Evolutionary conservation across 805 yeast species (phyloP).

Genomic region (Kockiozyma suomiensis): DNA sequence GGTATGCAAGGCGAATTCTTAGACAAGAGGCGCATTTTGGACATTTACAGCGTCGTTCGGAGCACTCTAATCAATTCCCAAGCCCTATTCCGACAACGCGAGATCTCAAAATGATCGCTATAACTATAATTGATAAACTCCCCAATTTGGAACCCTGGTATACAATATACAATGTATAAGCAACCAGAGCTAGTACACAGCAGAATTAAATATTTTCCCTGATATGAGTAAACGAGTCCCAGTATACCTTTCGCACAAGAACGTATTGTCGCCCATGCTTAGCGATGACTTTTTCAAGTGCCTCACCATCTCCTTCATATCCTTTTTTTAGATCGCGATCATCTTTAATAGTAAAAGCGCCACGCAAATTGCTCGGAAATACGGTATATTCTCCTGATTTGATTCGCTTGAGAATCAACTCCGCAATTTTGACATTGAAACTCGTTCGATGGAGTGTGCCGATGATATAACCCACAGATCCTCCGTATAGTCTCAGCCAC

Average conservation of each 20-base stretch:
- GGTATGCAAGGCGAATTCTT: constrained; percentile 10
- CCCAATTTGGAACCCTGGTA: no score
- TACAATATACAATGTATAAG: no score
- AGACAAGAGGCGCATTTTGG: not conserved
- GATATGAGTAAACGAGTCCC: not conserved
- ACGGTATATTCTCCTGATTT: not conserved
- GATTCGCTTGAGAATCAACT: not conserved
- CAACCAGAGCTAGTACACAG: not conserved
- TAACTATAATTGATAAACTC: no score
- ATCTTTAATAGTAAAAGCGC: constrained; percentile 18
- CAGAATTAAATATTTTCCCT: not conserved
- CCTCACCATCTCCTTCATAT: constrained; percentile 14
- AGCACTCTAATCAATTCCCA: no score
- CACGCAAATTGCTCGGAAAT: constrained; percentile 5
- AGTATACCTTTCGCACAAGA: constrained; percentile 1
- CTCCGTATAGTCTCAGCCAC: not conserved
- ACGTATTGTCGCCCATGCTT: constrained; percentile 13
- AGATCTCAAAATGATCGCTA: no score
- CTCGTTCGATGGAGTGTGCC: constrained; percentile 16
- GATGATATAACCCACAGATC: not conserved
- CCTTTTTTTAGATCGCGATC: constrained; percentile 11
- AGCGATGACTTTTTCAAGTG: not conserved
- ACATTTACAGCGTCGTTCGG: not conserved
- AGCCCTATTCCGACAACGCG: no score
- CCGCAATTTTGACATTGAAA: constrained; percentile 4